A percentile compares a stretch with the other conserved stretches of the same genome.
Evolutionary conservation across 2,329 filamentous ascomycete species (phyloP).

Genomic region (Cercospora sojina): DNA sequence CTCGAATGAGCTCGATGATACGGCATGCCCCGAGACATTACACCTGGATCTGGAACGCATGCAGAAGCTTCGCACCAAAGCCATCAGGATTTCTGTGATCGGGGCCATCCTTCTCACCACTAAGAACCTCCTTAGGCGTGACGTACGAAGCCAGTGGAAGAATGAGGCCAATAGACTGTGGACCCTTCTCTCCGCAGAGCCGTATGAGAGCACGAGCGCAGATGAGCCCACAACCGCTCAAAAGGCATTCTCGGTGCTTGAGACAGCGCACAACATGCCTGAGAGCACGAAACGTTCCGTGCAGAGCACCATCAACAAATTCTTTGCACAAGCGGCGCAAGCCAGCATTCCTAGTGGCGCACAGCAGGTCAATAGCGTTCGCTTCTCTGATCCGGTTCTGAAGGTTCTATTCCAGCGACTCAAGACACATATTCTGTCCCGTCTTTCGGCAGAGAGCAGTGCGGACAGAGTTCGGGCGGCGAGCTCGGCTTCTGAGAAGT

Average conservation of each 20-base stretch:
- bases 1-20: conserved; percentile 53
- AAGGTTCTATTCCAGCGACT: conserved; percentile 68
- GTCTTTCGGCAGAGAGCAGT: conserved; percentile 64
- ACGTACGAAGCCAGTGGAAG: conserved; percentile 76
- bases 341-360: conserved; percentile 32
- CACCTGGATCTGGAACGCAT: conserved; percentile 67
- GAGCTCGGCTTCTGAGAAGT: conserved; percentile 66
- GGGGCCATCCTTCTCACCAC: conserved; percentile 74
- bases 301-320: conserved; percentile 47
- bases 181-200: conserved; percentile 62
- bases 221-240: conserved; percentile 35
- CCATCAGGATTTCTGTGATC: conserved; percentile 67
- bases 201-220: conserved; percentile 47
- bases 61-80: conserved; percentile 55
- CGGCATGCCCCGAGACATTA: conserved; percentile 70
- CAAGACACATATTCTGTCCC: conserved; percentile 63
- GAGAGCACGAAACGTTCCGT: conserved; percentile 48
- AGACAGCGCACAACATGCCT: conserved; percentile 52
- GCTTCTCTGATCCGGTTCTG: conserved; percentile 61
- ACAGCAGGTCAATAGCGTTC: conserved; percentile 8
- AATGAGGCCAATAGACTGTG: conserved; percentile 70
- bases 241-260: conserved; percentile 50
- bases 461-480: conserved; percentile 70
- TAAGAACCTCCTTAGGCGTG: conserved; percentile 79
- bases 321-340: conserved; percentile 52